Base-by-base conservation (phyloP, 1,284 basidiomycete genomes). In the Agaricales sp. region DNA sequence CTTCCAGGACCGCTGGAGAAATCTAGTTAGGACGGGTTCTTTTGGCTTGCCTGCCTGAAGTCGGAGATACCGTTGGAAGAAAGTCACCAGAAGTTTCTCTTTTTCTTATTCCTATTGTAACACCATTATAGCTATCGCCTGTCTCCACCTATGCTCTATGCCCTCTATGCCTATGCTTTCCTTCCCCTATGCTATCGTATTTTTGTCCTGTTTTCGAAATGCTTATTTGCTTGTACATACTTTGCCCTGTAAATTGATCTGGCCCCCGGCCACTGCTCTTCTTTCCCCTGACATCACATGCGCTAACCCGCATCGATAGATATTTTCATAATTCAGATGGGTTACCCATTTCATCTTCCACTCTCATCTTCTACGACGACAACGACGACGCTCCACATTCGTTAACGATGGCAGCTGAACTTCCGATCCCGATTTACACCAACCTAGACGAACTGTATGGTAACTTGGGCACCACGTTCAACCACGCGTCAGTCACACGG, bases 371-470 rank as follows among this genome's bases (percentile, higher is more conserved):
- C n/a, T n/a, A n/a, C n/a, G n/a, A n/a, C n/a, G n/a, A n/a, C n/a
- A n/a, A n/a, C n/a, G n/a, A n/a, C n/a, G n/a, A n/a, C n/a, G n/a
- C n/a, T n/a, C n/a, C n/a, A n/a, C n/a, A n/a, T n/a, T n/a, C n/a
- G n/a, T n/a, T n/a, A n/a, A n/a, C n/a, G 11, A 35, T 35, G 30
- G 30, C 30, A 8, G 74, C 82, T 46, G 77, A 79, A 53, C 68
- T 77, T 43, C 70, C 75, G 4, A 76, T 90, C 52, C 83, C 86
- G 4, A 60, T 85, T 3, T 85, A 78, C 60, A 77, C 73, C 3
- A 71, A 72, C 37, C 71, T 88, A 45, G 67, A 69, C 18, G 72
- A 85, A 48, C 71, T 85, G 2, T 81, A 84, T 55, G 70, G 71
- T 3, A 74, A 73, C 58, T 61, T 77, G 6, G 70, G 73, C 6